Evolutionary conservation across 73 alveolate genomes (phyloP), one percentile per base, ranked within the genome.

Genomic region (Paramecium sonneborni): DNA sequence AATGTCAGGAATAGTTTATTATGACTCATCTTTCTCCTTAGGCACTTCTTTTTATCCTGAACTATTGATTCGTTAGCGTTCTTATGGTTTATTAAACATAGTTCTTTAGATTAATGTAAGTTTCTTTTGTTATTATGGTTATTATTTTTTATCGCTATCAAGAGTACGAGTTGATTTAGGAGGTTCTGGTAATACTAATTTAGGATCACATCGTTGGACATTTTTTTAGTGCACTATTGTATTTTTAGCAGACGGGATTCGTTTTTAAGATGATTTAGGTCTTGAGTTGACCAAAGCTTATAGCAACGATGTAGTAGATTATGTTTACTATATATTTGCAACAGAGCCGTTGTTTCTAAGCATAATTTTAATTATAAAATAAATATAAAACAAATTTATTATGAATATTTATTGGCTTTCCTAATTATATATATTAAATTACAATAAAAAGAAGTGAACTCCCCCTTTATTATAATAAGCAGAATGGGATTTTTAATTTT

Each of bases 181-280:
- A 21, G 84, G 48, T 30, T 62, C 84, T 62, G 84, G 84, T 6
- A 30, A 62, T 62, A 44, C 20, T 15, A 62, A 32, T 62, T 62
- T 62, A 62, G 84, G 86, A 72, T 72, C 57, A 37, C 32, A 72
- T 35, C 86, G 86, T 72, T 72, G 86, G 86, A 32, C 32, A 72
- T 72, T 72, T 32, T 14, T 72, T 72, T 72, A 35, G 30, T 72
- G 57, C 18, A 62, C 46, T 30, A 32, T 62, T 9, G 84, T 62
- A 26, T 26, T 26, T 62, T 62, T 62, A 44, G 84, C 84, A 62
- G 84, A 62, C 84, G 86, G 86, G 86, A 72, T 37, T 72, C 86
- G 57, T 72, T 72, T 72, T 72, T 72, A 72, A 38, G 86, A 72
- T 34, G 86, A 72, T 72, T 72, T 72, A 72, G 86, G 86, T 35